phyloP scores from a whole-genome alignment of 768 basidiomycete species.

The Plicaturopsis crispa region DNA sequence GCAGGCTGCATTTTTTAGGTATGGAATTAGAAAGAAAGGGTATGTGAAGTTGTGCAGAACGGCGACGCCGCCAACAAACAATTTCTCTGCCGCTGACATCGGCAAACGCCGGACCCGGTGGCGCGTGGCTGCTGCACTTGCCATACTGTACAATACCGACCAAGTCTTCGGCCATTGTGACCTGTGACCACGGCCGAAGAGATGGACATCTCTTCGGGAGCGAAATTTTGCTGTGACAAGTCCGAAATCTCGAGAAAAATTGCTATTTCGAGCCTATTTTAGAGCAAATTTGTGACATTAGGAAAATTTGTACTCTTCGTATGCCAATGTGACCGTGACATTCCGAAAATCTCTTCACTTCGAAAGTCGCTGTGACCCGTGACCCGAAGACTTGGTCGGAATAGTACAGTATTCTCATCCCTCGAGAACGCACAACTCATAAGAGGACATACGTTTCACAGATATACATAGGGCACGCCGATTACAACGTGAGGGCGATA shows the following conservation, averaged over 20 bases:
- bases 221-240: background rate
- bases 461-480: background rate
- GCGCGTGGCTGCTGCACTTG: too few species aligned
- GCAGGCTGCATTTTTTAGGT: conserved; percentile 35
- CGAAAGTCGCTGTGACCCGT: too few species aligned
- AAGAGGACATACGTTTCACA: background rate
- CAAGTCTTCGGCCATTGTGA: background rate
- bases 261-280: background rate
- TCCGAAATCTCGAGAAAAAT: background rate
- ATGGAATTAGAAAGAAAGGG: background rate
- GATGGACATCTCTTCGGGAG: background rate
- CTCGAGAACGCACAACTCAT: background rate
- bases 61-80: too few species aligned
- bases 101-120: too few species aligned
- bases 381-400: too few species aligned
- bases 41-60: too few species aligned
- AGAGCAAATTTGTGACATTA: background rate
- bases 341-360: too few species aligned
- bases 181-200: too few species aligned
- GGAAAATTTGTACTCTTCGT: background rate
- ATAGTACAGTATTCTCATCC: too few species aligned
- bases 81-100: too few species aligned
- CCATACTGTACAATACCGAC: background rate
- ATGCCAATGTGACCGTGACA: too few species aligned
- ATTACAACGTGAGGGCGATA: background rate